phyloP scores from a whole-genome alignment of 345 rosid genomes.

The Eucalyptus caleyi region DNA sequence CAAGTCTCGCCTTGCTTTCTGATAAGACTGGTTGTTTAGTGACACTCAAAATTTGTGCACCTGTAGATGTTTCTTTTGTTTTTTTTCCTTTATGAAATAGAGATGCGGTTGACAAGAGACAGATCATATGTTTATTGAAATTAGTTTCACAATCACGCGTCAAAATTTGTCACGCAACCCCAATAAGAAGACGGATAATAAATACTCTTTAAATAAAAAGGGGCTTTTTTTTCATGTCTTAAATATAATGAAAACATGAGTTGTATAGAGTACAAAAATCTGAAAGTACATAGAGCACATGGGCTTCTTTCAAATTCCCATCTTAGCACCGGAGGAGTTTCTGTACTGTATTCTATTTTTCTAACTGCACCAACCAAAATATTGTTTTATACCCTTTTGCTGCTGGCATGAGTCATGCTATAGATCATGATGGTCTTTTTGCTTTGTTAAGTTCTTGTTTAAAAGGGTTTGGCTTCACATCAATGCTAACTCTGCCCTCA shows the following conservation, averaged over 20 bases:
- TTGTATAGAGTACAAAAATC: background rate
- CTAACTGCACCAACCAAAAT: background rate
- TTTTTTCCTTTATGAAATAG: background rate
- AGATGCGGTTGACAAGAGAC: background rate
- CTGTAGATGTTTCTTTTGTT: background rate
- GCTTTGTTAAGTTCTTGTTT: background rate
- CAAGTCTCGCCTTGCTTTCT: background rate
- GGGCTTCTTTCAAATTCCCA: background rate
- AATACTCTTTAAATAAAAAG: background rate
- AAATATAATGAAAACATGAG: background rate
- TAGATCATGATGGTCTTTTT: background rate
- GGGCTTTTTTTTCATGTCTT: background rate
- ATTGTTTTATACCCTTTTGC: background rate
- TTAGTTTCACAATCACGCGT: background rate
- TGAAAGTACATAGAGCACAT: background rate
- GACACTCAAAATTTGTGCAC: background rate
- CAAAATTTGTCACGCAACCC: background rate
- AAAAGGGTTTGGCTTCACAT: background rate
- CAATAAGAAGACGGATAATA: background rate
- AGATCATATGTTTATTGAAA: background rate
- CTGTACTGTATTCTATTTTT: background rate
- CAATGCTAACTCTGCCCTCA: background rate
- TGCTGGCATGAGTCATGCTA: background rate
- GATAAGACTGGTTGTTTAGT: background rate
- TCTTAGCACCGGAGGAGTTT: background rate